phyloP scores from a whole-genome alignment of 2,329 filamentous ascomycete species.

The Lomentospora prolificans region DNA sequence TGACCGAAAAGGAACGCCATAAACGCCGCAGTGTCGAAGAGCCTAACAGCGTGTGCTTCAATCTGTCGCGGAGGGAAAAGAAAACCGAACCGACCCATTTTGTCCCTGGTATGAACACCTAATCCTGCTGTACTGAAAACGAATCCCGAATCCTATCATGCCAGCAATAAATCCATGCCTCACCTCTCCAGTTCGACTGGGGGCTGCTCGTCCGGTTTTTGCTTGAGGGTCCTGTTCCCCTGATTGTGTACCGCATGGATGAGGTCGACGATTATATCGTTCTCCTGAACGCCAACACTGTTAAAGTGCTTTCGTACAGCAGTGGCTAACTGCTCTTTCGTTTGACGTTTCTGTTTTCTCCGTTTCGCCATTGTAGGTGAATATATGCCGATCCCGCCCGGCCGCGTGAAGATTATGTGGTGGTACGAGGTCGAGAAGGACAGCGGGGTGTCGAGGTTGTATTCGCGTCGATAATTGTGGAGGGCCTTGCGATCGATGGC shows the following conservation, averaged over 20 bases:
- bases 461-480: slow-evolving; percentile 65
- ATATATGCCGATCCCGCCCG: slow-evolving; percentile 56
- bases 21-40: background rate
- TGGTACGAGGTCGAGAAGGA: slow-evolving; percentile 58
- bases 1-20: no score
- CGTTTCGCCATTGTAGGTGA: slow-evolving; percentile 65
- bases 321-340: slow-evolving; percentile 61
- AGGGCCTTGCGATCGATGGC: slow-evolving; percentile 58
- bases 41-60: background rate
- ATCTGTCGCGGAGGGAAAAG: background rate
- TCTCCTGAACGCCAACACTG: slow-evolving; percentile 66
- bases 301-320: slow-evolving; percentile 78
- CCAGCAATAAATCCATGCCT: background rate
- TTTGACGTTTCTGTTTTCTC: slow-evolving; percentile 51
- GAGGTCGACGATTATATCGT: slow-evolving; percentile 72
- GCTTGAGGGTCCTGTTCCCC: slow-evolving; percentile 23
- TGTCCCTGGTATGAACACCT: background rate
- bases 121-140: background rate
- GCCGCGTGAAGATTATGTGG: slow-evolving; percentile 49
- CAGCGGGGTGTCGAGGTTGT: slow-evolving; percentile 60
- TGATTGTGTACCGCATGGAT: slow-evolving; percentile 54
- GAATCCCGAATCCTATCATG: background rate
- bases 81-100: background rate
- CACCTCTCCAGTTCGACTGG: background rate
- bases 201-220: slow-evolving; percentile 18